Evolutionary conservation across 805 yeast genomes (phyloP).

Genomic region (Kazachstania martiniae): DNA sequence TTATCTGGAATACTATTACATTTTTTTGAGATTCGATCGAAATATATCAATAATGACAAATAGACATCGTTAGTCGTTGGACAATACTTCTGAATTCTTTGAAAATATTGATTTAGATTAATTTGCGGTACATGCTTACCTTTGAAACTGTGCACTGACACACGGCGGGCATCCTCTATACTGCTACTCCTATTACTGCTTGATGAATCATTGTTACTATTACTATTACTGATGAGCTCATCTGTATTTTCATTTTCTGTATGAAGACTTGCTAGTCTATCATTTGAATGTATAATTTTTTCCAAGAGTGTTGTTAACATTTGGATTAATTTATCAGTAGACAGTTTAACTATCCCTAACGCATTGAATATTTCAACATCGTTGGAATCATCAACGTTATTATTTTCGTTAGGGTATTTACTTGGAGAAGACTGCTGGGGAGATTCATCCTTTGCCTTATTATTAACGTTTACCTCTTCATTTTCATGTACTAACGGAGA

Average conservation of each 20-base stretch:
- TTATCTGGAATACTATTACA: slow-evolving; percentile 16
- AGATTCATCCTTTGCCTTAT: too few species aligned
- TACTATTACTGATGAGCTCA: not conserved
- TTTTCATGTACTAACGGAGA: too few species aligned
- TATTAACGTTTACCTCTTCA: too few species aligned
- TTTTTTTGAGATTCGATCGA: slow-evolving; percentile 84
- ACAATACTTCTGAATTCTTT: slow-evolving; percentile 88
- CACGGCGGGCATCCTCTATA: too few species aligned
- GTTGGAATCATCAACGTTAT: too few species aligned
- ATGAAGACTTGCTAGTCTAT: slow-evolving; percentile 38
- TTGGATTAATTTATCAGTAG: slow-evolving; percentile 65
- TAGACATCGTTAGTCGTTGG: slow-evolving; percentile 98
- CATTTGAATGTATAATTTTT: slow-evolving; percentile 85
- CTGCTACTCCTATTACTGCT: slow-evolving; percentile 30
- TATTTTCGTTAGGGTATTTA: too few species aligned
- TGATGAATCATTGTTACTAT: not conserved
- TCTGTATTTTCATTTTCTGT: not conserved
- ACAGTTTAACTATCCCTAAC: slow-evolving; percentile 62
- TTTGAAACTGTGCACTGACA: slow-evolving; percentile 76
- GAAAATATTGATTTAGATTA: slow-evolving; percentile 75
- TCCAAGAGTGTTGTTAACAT: slow-evolving; percentile 83
- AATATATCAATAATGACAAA: slow-evolving; percentile 78
- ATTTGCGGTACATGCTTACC: slow-evolving; percentile 97
- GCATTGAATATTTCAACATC: too few species aligned
- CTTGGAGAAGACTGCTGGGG: too few species aligned